Conservation (phyloP, 164 flowering plant species). For the Sedum album region DNA sequence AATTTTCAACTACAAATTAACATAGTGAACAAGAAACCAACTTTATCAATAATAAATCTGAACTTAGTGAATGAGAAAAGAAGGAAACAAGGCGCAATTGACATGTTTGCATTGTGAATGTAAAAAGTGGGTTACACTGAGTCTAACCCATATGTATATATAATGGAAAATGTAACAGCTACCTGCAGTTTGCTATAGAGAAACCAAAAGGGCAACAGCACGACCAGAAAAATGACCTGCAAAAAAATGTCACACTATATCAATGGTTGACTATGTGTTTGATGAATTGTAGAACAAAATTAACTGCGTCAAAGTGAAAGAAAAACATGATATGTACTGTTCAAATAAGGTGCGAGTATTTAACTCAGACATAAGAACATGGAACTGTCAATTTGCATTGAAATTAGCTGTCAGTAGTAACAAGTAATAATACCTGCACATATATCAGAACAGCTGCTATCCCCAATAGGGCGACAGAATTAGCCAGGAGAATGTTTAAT, state of each 20-base stretch:
- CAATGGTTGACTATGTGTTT: conserved; percentile 3
- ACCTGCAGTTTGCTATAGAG: conserved; percentile 87
- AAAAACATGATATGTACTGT: not conserved
- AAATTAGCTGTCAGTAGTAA: no score
- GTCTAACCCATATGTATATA: not conserved
- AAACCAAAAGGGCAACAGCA: conserved; percentile 78
- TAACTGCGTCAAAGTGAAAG: not conserved
- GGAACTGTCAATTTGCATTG: no score
- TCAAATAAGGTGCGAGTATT: not conserved
- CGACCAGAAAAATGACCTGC: conserved; percentile 68
- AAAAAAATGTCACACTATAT: conserved; percentile 15
- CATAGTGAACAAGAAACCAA: no score
- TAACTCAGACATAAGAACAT: no score
- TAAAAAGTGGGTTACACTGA: no score
- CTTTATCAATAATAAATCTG: no score
- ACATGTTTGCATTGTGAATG: no score
- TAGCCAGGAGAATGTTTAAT: conserved; percentile 89
- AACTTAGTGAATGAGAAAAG: no score
- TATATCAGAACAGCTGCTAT: conserved; percentile 69
- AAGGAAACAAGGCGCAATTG: no score
- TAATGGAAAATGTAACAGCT: not conserved
- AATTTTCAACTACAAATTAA: no score
- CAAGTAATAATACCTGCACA: conserved; percentile 71
- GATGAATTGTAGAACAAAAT: not conserved
- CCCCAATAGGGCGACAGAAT: conserved; percentile 76